These are phyloP conservation scores for Penicillium sp. DNA, from an alignment of 2,329 filamentous ascomycete species.

Conservation along the genomic window DNA sequence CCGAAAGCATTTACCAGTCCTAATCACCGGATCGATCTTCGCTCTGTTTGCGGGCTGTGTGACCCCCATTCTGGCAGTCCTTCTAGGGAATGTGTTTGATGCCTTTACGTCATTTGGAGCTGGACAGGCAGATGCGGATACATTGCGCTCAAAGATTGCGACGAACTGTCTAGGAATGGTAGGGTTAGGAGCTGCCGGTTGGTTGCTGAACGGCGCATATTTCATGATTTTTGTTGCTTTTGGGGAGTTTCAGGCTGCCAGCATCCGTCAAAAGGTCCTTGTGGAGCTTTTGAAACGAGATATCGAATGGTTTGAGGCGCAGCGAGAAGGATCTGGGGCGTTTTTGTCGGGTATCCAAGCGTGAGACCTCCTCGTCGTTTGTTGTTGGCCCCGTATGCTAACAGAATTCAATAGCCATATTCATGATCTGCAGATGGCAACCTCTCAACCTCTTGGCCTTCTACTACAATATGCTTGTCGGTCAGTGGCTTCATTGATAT, in stretches of 20 bases:
- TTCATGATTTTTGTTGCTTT: constrained; percentile 73
- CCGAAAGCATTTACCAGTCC: constrained; percentile 56
- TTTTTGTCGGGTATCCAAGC: constrained; percentile 71
- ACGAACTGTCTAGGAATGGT: constrained; percentile 64
- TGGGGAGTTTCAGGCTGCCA: constrained; percentile 75
- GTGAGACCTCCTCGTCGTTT: constrained; percentile 43
- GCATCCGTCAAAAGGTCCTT: constrained; percentile 66
- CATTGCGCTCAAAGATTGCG: constrained; percentile 58
- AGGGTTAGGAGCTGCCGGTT: constrained; percentile 63
- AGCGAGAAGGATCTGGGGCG: constrained; percentile 69
- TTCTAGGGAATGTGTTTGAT: constrained; percentile 75
- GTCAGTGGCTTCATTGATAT: constrained; percentile 62
- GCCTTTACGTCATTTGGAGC: constrained; percentile 66
- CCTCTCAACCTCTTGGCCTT: constrained; percentile 76
- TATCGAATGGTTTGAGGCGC: constrained; percentile 78
- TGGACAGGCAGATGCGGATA: constrained; percentile 49
- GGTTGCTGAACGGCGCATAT: constrained; percentile 66
- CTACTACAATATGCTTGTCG: constrained; percentile 65
- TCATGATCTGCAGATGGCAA: constrained; percentile 76
- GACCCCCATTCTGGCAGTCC: constrained; percentile 65
- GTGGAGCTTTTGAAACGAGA: constrained; percentile 68
- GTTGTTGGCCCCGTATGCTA: neutral
- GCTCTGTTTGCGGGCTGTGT: constrained; percentile 62
- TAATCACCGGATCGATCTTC: constrained; percentile 57
- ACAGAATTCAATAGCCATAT: constrained; percentile 61